phyloP scores from a whole-genome alignment of 352 stramenopile species.

The Globisporangium radiosum region DNA sequence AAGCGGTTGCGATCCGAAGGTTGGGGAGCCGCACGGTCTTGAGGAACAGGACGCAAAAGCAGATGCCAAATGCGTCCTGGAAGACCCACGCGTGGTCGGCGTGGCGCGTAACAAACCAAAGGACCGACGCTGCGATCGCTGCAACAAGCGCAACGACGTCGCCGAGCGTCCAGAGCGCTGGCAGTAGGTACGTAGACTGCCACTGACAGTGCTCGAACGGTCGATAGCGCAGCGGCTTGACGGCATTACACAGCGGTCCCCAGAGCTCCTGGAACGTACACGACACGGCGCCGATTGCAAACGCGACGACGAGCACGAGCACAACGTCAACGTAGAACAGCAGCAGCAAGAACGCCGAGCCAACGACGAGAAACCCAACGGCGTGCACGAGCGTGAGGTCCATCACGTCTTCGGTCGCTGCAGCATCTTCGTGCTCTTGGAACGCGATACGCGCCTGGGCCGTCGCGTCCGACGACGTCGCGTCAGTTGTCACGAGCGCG shows the following conservation, averaged over 20 bases:
- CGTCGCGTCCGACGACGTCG: conserved; percentile 43
- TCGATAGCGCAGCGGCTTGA: conserved; percentile 24
- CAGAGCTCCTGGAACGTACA: conserved; percentile 53
- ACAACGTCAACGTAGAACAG: conserved; percentile 87
- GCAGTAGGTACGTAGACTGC: conserved; percentile 32
- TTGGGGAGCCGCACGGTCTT: conserved; percentile 88
- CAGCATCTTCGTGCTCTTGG: conserved; percentile 47
- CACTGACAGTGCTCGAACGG: conserved; percentile 41
- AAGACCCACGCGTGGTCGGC: conserved; percentile 86
- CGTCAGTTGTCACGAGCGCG: conserved; percentile 35
- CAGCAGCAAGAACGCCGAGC: conserved; percentile 85
- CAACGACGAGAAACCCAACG: conserved; percentile 87
- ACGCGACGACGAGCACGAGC: conserved; percentile 70
- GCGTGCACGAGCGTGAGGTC: conserved; percentile 88
- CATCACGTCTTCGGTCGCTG: conserved; percentile 58
- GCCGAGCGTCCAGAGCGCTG: conserved; percentile 75
- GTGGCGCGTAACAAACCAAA: conserved; percentile 76
- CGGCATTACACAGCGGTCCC: conserved; percentile 41
- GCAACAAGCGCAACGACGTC: conserved; percentile 80
- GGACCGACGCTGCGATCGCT: conserved; percentile 30
- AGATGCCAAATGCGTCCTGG: conserved; percentile 91
- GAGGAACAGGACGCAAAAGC: conserved; percentile 92
- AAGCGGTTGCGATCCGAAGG: conserved; percentile 87
- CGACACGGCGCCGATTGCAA: conserved; percentile 50
- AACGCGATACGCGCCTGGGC: conserved; percentile 42